Conservation (phyloP, 2,329 filamentous ascomycete genomes). For the Aspergillus sp. region DNA sequence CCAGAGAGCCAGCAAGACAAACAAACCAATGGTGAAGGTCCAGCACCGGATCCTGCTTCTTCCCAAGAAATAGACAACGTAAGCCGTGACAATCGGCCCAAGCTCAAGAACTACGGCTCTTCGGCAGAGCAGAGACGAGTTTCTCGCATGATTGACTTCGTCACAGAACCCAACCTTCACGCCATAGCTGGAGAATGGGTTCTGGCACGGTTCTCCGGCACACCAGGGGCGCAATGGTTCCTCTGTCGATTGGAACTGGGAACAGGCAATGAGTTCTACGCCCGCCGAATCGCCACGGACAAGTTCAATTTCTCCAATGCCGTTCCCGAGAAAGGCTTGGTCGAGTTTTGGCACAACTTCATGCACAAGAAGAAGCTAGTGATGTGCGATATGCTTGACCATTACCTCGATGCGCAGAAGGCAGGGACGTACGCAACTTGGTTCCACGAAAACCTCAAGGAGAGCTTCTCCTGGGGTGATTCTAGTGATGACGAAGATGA, state of each 20-base stretch:
- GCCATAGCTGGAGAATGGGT: slow-evolving; percentile 24
- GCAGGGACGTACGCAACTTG: not conserved
- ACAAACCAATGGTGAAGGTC: not conserved
- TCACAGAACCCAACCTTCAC: slow-evolving; percentile 16
- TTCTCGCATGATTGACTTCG: slow-evolving; percentile 21
- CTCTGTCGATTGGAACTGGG: slow-evolving; percentile 18
- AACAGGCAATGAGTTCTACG: slow-evolving; percentile 16
- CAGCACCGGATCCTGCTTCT: not conserved
- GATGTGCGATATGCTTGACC: slow-evolving; percentile 15
- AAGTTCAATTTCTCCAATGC: slow-evolving; percentile 19
- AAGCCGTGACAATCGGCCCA: not conserved
- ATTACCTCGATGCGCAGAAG: not conserved
- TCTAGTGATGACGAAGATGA: not conserved
- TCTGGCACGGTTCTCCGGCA: slow-evolving; percentile 18
- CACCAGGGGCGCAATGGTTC: slow-evolving; percentile 19
- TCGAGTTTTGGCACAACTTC: slow-evolving; percentile 20
- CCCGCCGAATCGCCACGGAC: slow-evolving; percentile 19
- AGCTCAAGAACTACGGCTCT: not conserved
- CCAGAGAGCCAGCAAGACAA: not conserved
- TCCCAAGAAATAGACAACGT: not conserved
- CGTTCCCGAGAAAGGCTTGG: slow-evolving; percentile 18
- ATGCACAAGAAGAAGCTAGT: slow-evolving; percentile 16
- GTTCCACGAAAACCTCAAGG: not conserved
- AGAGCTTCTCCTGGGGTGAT: not conserved
- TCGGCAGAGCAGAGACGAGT: slow-evolving; percentile 8